Percentiles rank a stretch among this genome's conserved stretches.
These are phyloP conservation scores for Infundibulicybe gibba DNA, from an alignment of 768 basidiomycete genomes.

Conservation along the genomic window DNA sequence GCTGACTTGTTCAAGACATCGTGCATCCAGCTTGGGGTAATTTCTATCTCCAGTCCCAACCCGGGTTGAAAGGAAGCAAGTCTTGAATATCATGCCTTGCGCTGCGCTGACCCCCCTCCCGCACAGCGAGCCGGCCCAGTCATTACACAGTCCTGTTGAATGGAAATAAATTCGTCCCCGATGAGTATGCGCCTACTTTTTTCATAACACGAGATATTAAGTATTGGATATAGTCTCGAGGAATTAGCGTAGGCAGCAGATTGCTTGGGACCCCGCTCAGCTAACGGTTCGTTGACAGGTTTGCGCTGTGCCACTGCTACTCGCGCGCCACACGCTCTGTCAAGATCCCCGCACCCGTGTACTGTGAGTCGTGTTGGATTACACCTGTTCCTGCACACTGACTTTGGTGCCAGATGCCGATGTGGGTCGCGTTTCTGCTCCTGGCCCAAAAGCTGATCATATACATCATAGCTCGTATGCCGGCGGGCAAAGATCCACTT, in stretches of 20 bases:
- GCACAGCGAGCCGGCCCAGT: conserved; percentile 47
- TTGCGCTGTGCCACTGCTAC: conserved; percentile 63
- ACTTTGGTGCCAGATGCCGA: conserved; percentile 42
- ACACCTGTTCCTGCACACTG: neutral
- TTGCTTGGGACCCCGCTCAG: too few species aligned
- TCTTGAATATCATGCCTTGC: neutral
- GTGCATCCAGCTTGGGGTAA: conserved; percentile 55
- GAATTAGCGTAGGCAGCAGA: conserved; percentile 45
- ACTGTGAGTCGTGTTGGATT: conserved; percentile 42
- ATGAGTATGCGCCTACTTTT: conserved; percentile 16
- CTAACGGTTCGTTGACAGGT: conserved; percentile 8
- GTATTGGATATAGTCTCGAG: conserved; percentile 30
- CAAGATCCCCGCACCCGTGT: conserved; percentile 70
- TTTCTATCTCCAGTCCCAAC: conserved; percentile 60
- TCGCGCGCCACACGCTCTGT: conserved; percentile 70
- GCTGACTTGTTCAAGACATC: conserved; percentile 36
- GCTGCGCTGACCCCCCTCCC: neutral
- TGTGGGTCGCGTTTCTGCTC: conserved; percentile 25
- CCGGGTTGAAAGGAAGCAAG: conserved; percentile 48
- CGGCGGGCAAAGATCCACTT: conserved; percentile 51
- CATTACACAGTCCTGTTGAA: conserved; percentile 52
- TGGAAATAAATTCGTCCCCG: conserved; percentile 23
- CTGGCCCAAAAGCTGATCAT: neutral
- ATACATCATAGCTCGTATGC: conserved; percentile 43
- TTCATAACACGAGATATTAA: conserved; percentile 1